Evolutionary conservation across 768 basidiomycete species (phyloP).

Genomic region (Suillus hirtellus): DNA sequence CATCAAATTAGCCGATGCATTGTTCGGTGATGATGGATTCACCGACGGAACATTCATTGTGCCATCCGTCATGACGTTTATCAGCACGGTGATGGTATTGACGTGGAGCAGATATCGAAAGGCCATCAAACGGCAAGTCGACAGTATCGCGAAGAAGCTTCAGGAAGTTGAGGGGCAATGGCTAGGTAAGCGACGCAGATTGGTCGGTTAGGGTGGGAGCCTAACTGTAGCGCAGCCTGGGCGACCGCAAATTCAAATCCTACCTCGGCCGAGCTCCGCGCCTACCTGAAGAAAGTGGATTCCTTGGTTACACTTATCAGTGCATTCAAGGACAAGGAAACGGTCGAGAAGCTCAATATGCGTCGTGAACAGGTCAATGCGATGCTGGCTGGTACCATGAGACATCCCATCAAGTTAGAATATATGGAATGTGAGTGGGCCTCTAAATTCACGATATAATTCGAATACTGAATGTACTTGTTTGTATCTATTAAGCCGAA

Average conservation of each 20-base stretch:
- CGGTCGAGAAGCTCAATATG: not conserved
- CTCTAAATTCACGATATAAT: conserved; percentile 64
- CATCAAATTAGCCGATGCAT: not conserved
- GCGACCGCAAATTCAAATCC: not conserved
- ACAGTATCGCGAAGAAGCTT: not conserved
- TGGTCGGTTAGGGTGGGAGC: not conserved
- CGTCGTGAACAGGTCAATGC: not conserved
- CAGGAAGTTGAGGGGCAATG: not conserved
- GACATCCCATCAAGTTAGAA: not conserved
- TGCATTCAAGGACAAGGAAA: not conserved
- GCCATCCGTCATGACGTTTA: not conserved
- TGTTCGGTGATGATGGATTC: not conserved
- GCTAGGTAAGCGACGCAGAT: not conserved
- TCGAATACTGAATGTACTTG: conserved; percentile 50
- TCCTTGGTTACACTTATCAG: not conserved
- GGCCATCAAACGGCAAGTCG: not conserved
- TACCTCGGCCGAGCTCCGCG: not conserved
- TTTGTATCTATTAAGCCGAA: not conserved
- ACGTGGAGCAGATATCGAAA: not conserved
- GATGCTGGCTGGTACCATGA: not conserved
- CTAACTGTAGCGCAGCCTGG: not conserved
- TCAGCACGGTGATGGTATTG: not conserved
- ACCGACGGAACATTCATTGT: not conserved
- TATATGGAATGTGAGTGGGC: not conserved
- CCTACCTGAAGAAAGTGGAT: not conserved